Evolutionary conservation across 2,329 filamentous ascomycete genomes (phyloP).

Genomic region (Chlorencoelia australis): DNA sequence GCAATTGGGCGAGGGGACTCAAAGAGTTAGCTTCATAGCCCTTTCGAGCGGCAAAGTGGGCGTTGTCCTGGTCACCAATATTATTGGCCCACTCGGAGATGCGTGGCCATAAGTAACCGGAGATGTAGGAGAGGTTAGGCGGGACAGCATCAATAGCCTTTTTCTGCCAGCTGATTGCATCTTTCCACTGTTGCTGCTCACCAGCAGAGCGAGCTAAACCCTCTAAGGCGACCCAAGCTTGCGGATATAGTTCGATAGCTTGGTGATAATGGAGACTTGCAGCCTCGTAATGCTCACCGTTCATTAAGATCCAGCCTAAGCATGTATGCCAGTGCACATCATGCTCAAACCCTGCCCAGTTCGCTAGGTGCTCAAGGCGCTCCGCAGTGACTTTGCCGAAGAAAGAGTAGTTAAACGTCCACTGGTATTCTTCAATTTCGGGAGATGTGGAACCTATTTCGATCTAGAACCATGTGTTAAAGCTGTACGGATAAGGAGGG

Average conservation of each 20-base stretch:
- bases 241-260: neutral
- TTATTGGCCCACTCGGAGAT: neutral
- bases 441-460: too few species aligned
- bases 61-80: neutral
- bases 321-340: neutral
- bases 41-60: neutral
- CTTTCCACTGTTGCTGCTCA: neutral
- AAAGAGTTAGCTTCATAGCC: neutral
- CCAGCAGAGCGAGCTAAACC: neutral
- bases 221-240: neutral
- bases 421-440: too few species aligned
- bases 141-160: neutral
- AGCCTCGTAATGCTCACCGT: neutral
- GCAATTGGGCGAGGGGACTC: neutral
- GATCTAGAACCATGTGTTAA: too few species aligned
- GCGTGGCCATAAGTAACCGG: neutral
- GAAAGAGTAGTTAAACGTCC: too few species aligned
- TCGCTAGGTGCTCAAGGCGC: neutral
- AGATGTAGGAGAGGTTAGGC: neutral
- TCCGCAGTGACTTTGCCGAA: too few species aligned
- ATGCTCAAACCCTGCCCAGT: neutral
- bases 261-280: neutral
- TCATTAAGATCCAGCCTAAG: neutral
- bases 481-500: too few species aligned
- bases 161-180: neutral